Base-by-base conservation (phyloP, 345 rosid species). In the Pistacia integerrima region DNA sequence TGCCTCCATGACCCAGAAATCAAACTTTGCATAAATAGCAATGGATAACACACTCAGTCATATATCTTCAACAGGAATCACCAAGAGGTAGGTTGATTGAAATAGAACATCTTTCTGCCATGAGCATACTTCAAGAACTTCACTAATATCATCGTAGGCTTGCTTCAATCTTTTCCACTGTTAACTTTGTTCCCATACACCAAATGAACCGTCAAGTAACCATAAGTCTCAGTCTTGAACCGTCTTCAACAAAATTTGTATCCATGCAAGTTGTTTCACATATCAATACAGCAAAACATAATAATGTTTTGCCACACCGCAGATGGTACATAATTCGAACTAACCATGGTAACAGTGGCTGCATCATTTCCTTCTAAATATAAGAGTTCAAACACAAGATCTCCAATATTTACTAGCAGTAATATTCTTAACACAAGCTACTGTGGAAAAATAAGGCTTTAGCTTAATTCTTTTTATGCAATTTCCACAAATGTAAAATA, bases 381-480 rank as follows among this genome's bases (percentile, higher is more conserved):
- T 49, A 70, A 48, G 41, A 44, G 59, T 64, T 46, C 51, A 33
- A 72, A 61, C 20, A 51, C 20, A 67, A 30, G 74, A 76, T 59
- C 35, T 20, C 73, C 36, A 14, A 70, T 12, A 72, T 48, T 58
- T 61, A 49, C 69, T 70, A 62, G 44, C 57, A 46, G 11, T 30
- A 18, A 58, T 68, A 67, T 44, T 44, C 36, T 60, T 13, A 62
- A 60, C 51, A 66, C n/a, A 59, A 49, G 41, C 57, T 63, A 30
- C 59, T 3, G 56, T 69, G 41, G 52, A 36, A 17, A 61, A 20
- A 14, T 60, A 46, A 20, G 11, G 38, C 74, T 74, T 67, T 60
- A 20, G 74, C 71, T 67, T 75, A 48, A 66, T 56, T 57, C 57
- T 38, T 20, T 20, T 59, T 58, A 72, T n/a, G 66, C 75, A 58